Evolutionary conservation across 2,329 filamentous ascomycete genomes (phyloP).

Genomic region (Nakataea oryzae): DNA sequence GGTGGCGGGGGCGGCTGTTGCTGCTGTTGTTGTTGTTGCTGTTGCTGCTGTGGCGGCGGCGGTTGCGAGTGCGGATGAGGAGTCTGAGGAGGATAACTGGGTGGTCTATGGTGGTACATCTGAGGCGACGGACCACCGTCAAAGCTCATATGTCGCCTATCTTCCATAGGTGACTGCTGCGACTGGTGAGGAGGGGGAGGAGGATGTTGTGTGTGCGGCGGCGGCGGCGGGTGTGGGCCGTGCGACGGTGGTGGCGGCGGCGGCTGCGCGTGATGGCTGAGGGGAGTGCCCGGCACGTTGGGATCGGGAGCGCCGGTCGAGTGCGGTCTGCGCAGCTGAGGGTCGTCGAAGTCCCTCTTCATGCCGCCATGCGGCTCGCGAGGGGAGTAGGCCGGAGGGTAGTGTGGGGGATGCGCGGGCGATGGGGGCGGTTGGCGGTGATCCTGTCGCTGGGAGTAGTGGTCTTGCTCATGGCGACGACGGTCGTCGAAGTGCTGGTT

Average conservation of each 20-base stretch:
- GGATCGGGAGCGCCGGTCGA: slow-evolving; percentile 32
- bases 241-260: neutral
- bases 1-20: neutral
- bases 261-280: slow-evolving; percentile 13
- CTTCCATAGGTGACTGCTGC: slow-evolving; percentile 31
- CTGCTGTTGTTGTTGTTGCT: slow-evolving; percentile 8
- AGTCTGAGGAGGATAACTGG: slow-evolving; percentile 29
- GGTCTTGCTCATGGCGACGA: slow-evolving; percentile 46
- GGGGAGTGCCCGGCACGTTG: slow-evolving; percentile 22
- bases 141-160: slow-evolving; percentile 42
- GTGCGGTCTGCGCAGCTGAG: slow-evolving; percentile 37
- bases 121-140: slow-evolving; percentile 32
- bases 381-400: slow-evolving; percentile 2
- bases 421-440: slow-evolving; percentile 29
- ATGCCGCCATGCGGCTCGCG: slow-evolving; percentile 14
- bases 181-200: slow-evolving; percentile 29
- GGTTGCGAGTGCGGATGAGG: neutral
- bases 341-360: slow-evolving; percentile 44
- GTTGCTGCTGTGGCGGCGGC: slow-evolving; percentile 23
- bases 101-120: slow-evolving; percentile 23
- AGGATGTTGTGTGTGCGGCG: slow-evolving; percentile 30
- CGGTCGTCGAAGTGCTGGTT: slow-evolving; percentile 38
- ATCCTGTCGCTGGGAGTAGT: slow-evolving; percentile 44
- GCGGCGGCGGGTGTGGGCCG: slow-evolving; percentile 7
- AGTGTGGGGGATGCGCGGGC: slow-evolving; percentile 15